A percentile compares a stretch with the other conserved stretches of the same genome.
Evolutionary conservation across 768 basidiomycete species (phyloP).

Genomic region (Asterophora lycoperdoides): DNA sequence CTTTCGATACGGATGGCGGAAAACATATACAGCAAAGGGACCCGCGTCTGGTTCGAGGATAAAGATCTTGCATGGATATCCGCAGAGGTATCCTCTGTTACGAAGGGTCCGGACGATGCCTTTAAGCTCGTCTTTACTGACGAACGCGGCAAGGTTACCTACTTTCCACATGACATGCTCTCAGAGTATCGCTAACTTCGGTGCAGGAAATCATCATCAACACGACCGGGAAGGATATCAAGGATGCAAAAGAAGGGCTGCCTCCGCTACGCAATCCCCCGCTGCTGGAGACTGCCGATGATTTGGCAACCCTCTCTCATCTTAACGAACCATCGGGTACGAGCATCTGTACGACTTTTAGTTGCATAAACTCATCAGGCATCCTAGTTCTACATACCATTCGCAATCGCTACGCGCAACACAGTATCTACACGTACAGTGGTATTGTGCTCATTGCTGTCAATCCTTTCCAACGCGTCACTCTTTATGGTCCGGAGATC

Average conservation of each 20-base stretch:
- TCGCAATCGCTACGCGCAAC: slow-evolving; percentile 92
- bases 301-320: slow-evolving; percentile 96
- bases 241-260: slow-evolving; percentile 71
- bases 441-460: slow-evolving; percentile 98
- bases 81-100: slow-evolving; percentile 70
- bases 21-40: slow-evolving; percentile 89
- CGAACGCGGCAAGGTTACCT: slow-evolving; percentile 82
- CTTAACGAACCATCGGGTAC: slow-evolving; percentile 95
- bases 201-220: slow-evolving; percentile 72
- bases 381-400: slow-evolving; percentile 89
- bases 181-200: not conserved
- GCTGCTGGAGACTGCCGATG: slow-evolving; percentile 92
- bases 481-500: slow-evolving; percentile 94
- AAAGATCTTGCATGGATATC: slow-evolving; percentile 94
- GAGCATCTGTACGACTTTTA: slow-evolving; percentile 15
- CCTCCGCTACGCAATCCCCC: slow-evolving; percentile 97
- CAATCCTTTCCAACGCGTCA: slow-evolving; percentile 97
- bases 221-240: slow-evolving; percentile 77
- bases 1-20: slow-evolving; percentile 60
- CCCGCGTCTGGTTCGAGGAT: slow-evolving; percentile 90
- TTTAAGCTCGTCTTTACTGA: slow-evolving; percentile 85
- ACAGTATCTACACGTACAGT: slow-evolving; percentile 98
- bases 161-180: not conserved
- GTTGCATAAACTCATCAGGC: slow-evolving; percentile 1
- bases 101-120: slow-evolving; percentile 62